Evolutionary conservation across 306 rosid genomes (phyloP), one percentile per base, ranked within the genome.

Genomic region (Adenanthera pavonina): DNA sequence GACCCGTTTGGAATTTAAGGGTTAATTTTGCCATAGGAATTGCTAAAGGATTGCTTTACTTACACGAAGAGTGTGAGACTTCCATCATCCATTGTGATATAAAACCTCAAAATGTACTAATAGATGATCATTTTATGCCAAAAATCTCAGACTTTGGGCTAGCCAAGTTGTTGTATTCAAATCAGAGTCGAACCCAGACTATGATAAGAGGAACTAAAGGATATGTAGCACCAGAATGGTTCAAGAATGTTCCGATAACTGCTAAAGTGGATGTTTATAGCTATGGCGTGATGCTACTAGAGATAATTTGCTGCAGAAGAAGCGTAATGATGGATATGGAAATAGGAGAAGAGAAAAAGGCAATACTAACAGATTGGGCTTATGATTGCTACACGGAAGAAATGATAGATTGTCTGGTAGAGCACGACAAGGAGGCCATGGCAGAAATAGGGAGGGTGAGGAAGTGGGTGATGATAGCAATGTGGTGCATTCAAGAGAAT

Each of bases 201-300:
- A 80, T 84, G 87, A 82, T 87, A 6, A 81, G 90, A 48, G 90
- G 90, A 80, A 88, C 88, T 0, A 40, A 73, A 36, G 90, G 88
- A 47, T 85, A 88, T 44, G 90, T 88, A 12, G 87, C 90, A 69
- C 90, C 84, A 15, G 88, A 85, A 49, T 88, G 90, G 90, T 88
- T 88, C 74, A 88, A 81, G 75, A 88, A 80, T 80, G 80, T 88
- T 46, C 78, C 84, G 0, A 85, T 85, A 69, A 88, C 84, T 0
- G 77, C 73, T 61, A 85, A 88, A 57, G 91, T 88, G 34, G 90
- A 88, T 77, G 87, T 82, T 52, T 88, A 85, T 33, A 88, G 88
- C 46, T 88, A 77, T 53, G 90, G 88, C 1, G 81, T 67, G 6
- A 72, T 88, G 85, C 65, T 85, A 59, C 15, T 87, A 34, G 90